Base-by-base conservation (phyloP, 305 asterid species). In the Ilex paraguariensis region DNA sequence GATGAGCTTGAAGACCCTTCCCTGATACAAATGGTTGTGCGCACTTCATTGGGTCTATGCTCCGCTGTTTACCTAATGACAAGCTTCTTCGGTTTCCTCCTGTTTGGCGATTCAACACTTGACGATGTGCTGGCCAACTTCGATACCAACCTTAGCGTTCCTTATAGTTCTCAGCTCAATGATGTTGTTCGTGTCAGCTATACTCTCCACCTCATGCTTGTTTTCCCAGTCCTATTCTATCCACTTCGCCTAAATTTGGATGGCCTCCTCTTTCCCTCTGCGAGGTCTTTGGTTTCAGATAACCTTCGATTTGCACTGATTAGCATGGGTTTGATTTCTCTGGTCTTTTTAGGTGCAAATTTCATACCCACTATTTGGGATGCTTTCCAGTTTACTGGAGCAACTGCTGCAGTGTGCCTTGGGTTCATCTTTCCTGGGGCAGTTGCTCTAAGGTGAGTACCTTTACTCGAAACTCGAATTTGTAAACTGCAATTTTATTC, bases 381-480 rank as follows among this genome's bases (percentile, higher is more conserved):
- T 57, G 92, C 81, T 14, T 85, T 85, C 67, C 92, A 85, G 66
- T 82, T 85, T 75, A 82, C 83, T 0, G 92, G 92, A n/a, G 83
- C 88, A 46, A 82, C 92, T 7, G 66, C 85, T 0, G 81, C 87
- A 4, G 88, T 76, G 28, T 80, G 83, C 74, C 67, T 85, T 14
- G 82, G 75, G 6, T 80, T 82, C 74, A 78, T 85, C 67, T 80
- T 85, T 60, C 92, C 88, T 10, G 82, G 82, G 46, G 69, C 71
- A 1, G 69, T 85, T 46, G 70, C 79, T 57, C 60, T 82, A 58
- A 85, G 83, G 87, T 81, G 67, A 63, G 56, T 31, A 36, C 2
- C 40, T 61, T 11, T 7, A 2, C 6, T 61, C 13, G 0, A 10
- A 4, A 7, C 13, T 46, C 5, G 7, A 11, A 46, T 46, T 13